These are phyloP conservation scores for Phoma sp. DNA, from an alignment of 2,329 filamentous ascomycete species.

Conservation along the genomic window DNA sequence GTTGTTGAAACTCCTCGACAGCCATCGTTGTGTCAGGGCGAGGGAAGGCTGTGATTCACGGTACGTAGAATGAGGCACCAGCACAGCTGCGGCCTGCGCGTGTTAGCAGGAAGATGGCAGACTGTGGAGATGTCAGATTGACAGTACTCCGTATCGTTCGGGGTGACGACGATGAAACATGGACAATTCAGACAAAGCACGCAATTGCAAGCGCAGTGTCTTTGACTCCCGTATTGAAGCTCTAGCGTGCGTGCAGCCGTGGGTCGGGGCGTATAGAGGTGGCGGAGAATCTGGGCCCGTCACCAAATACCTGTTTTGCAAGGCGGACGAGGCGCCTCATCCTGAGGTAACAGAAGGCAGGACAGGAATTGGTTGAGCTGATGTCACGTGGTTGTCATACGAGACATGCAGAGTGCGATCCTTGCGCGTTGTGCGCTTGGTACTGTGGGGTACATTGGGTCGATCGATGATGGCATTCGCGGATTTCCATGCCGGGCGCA, in stretches of 20 bases:
- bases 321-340: constrained; percentile 10
- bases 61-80: background rate
- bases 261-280: background rate
- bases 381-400: constrained; percentile 18
- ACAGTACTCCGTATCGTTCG: background rate
- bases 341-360: constrained; percentile 1
- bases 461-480: constrained; percentile 18
- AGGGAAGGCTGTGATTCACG: background rate
- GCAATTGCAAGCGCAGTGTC: background rate
- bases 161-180: background rate
- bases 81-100: background rate
- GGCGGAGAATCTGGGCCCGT: background rate
- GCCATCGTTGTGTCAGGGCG: background rate
- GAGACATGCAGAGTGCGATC: constrained; percentile 13
- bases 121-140: no score
- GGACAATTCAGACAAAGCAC: background rate
- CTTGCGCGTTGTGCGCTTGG: constrained; percentile 12
- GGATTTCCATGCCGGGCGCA: constrained; percentile 12
- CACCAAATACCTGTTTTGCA: constrained; percentile 16
- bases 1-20: background rate
- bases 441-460: constrained; percentile 16
- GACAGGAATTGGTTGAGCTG: constrained; percentile 12
- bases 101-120: background rate
- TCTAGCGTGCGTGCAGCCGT: constrained; percentile 1
- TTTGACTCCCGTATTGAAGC: background rate